phyloP scores from a whole-genome alignment of 23 red algal genomes.

The Gracilariopsis chorda region DNA sequence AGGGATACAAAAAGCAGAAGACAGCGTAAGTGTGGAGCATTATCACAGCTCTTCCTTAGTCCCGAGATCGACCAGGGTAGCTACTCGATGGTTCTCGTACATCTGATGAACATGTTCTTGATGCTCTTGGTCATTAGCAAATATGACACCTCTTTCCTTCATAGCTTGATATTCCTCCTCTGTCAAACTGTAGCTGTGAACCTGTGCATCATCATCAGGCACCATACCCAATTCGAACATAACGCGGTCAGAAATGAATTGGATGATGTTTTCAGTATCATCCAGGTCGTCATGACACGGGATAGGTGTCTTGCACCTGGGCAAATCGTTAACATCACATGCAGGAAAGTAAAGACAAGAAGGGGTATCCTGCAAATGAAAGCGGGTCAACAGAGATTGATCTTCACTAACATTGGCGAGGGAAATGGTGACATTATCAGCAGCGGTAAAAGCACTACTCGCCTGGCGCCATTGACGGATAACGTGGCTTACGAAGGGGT shows the following conservation, averaged over 20 bases:
- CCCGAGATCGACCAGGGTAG: background rate
- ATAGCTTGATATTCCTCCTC: constrained; percentile 36
- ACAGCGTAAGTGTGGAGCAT: too few relatives aligned
- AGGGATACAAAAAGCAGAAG: too few relatives aligned
- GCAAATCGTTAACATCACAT: constrained; percentile 13
- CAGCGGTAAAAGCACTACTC: constrained; percentile 36
- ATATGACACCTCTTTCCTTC: constrained; percentile 35
- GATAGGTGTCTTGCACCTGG: constrained; percentile 18
- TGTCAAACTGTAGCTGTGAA: background rate
- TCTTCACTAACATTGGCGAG: background rate
- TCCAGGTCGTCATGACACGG: constrained; percentile 16
- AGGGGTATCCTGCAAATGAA: constrained; percentile 1
- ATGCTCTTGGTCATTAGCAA: constrained; percentile 52
- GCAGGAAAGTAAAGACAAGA: constrained; percentile 21
- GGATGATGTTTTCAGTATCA: constrained; percentile 55
- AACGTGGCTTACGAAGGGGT: constrained; percentile 7
- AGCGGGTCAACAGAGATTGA: background rate
- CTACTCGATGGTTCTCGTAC: background rate
- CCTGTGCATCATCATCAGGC: background rate
- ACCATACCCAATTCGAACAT: constrained; percentile 42
- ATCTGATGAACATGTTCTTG: constrained; percentile 18
- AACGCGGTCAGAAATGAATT: constrained; percentile 35
- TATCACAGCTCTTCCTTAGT: constrained; percentile 3
- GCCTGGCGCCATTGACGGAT: constrained; percentile 48
- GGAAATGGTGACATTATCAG: constrained; percentile 32